Conservation (phyloP, 768 basidiomycete genomes). For the Tricholoma furcatifolium region DNA sequence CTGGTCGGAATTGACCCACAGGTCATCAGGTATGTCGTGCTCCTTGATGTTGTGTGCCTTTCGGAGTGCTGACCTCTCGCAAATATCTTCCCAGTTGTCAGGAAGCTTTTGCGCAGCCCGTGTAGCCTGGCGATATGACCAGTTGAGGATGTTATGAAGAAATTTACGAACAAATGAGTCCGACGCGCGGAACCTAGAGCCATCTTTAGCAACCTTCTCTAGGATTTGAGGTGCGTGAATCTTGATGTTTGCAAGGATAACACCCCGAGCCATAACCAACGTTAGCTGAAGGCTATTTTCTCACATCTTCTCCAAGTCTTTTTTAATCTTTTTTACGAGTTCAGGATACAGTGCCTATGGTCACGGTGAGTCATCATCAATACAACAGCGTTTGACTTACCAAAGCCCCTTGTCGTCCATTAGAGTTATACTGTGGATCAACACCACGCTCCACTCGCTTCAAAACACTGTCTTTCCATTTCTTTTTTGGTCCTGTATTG, state of each 20-base stretch:
- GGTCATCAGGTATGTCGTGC: slow-evolving; percentile 23
- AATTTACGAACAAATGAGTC: slow-evolving; percentile 22
- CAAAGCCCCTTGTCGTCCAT: too few species aligned
- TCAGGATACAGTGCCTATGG: not conserved
- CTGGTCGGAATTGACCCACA: slow-evolving; percentile 36
- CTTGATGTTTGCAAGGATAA: not conserved
- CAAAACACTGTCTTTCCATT: not conserved
- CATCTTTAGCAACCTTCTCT: slow-evolving; percentile 12
- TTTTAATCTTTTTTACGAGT: not conserved
- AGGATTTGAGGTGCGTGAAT: not conserved
- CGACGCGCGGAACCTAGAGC: slow-evolving; percentile 23
- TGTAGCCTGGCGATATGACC: slow-evolving; percentile 26
- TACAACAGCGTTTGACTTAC: too few species aligned
- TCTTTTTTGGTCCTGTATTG: not conserved
- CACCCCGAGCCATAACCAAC: not conserved
- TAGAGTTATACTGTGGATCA: too few species aligned
- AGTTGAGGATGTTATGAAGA: slow-evolving; percentile 15
- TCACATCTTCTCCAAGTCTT: not conserved
- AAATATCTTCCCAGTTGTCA: not conserved
- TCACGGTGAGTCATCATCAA: too few species aligned
- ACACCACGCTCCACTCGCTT: not conserved
- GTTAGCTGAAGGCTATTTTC: not conserved
- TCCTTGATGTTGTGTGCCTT: slow-evolving; percentile 28
- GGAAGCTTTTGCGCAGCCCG: slow-evolving; percentile 23
- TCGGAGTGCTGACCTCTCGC: slow-evolving; percentile 20